A percentile compares a stretch with the other conserved stretches of the same genome.
These are phyloP conservation scores for Neurospora tetrasperma DNA, from an alignment of 495 filamentous ascomycete genomes.

Conservation along the genomic window DNA sequence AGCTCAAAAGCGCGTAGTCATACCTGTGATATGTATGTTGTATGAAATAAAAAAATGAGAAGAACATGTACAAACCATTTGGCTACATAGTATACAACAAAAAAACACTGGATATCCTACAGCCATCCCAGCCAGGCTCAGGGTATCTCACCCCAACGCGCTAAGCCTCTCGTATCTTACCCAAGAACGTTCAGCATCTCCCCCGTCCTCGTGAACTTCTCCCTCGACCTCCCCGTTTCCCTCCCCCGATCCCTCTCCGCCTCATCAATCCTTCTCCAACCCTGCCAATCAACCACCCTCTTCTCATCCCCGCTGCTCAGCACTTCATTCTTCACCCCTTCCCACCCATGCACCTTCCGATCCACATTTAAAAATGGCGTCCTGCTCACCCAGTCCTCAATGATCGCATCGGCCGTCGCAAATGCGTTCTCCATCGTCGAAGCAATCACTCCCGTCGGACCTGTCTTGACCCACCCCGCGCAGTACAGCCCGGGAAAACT, in stretches of 20 bases:
- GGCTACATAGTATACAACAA: background rate
- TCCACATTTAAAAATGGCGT: constrained; percentile 38
- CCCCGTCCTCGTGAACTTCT: constrained; percentile 66
- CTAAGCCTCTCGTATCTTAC: constrained; percentile 12
- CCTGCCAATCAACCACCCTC: constrained; percentile 61
- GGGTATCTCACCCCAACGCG: background rate
- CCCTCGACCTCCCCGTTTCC: constrained; percentile 61
- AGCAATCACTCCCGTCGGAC: constrained; percentile 91
- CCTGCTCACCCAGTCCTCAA: constrained; percentile 52
- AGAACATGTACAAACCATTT: background rate
- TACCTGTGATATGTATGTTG: background rate
- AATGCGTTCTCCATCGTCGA: constrained; percentile 96
- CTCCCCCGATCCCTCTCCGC: constrained; percentile 61
- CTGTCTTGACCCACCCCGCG: constrained; percentile 92
- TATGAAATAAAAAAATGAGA: background rate
- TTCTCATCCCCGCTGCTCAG: constrained; percentile 18
- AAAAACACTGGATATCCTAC: background rate
- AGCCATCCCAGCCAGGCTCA: background rate
- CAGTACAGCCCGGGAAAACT: constrained; percentile 75
- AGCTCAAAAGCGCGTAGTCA: constrained; percentile 58
- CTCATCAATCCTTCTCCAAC: constrained; percentile 79
- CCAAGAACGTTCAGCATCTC: constrained; percentile 70
- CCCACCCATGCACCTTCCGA: constrained; percentile 55
- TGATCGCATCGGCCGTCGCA: constrained; percentile 71
- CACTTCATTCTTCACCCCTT: constrained; percentile 47